Evolutionary conservation across 768 basidiomycete genomes (phyloP), one percentile per base, ranked within the genome.

Genomic region (Dictyophora rubrovolvata): DNA sequence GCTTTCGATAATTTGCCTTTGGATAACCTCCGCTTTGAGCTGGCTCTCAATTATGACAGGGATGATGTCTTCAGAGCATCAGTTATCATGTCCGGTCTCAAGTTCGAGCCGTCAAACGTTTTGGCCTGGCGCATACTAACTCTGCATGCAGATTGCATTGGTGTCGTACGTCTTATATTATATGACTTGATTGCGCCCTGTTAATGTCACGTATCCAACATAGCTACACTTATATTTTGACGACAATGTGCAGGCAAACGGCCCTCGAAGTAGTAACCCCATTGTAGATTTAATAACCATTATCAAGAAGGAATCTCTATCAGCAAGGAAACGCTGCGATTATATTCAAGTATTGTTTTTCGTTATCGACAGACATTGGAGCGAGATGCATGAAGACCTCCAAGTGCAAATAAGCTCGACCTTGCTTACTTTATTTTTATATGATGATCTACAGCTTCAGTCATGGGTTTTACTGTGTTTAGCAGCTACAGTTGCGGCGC

Each of bases 381-480:
- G 63, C 14, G 67, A 75, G 21, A 69, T 96, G 21, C 84, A 89
- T 61, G 68, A 73, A 35, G 70, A 75, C 4, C 75, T 87, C 42
- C 85, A 84, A 62, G 71, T 74, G 49, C 76, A 80, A 1, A 73
- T 93, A 35, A 71, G 85, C 53, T 65, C 74, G 20, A 70, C 75
- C 1, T 77, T 93, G 28, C 65, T 84, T 11, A 77, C 81, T 51
- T 77, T 86, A 37, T 73, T 94, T 34, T 76, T 83, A 4, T 72
- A 78, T 23, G 84, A 88, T 46, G 87, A 93, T 53, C 66, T 75
- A 0, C 66, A 69, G 2, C 72, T 88, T 1, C 93, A 95, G 65
- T 85, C 84, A 1, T 97, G 93, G 94, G 77, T 85, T 1, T 89
- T 95, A 65, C 65, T 95, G 33, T 88, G 84, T 66, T 74, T 93